Base-by-base conservation (phyloP, 306 rosid species). In the Fragaria nilgerrensis region DNA sequence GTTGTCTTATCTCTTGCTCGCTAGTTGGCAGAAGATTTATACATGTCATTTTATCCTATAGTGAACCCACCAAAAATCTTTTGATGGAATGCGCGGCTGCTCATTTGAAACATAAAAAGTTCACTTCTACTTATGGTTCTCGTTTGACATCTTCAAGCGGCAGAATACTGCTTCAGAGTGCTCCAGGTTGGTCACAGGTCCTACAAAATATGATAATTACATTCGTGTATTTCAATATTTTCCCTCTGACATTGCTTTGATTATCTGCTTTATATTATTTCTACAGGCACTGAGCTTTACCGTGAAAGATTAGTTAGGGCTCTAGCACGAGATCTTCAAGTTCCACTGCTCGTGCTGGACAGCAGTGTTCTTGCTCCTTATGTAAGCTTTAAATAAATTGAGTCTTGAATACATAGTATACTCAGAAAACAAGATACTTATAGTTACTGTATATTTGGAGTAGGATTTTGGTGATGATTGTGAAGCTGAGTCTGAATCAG, bases 261-360 rank as follows among this genome's bases (percentile, higher is more conserved):
- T 36, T 72, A 83, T 67, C 66, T 76, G 66, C 81, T 59, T 37
- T 44, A 72, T 77, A 63, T 22, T 68, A 77, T 73, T 63, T 75
- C 70, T 75, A 62, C 86, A 95, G 99, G 99, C 70, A 89, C 91
- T 62, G 98, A 95, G 85, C 96, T 95, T 73, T 95, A 95, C 79
- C 96, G 97, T 4, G 98, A 95, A 78, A 90, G 98, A 84, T 80
- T 95, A 52, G 97, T 95, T 63, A 95, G 83, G 82, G 98, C 98
- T 45, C 96, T 95, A 72, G 93, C 98, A 47, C 93, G 64, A 63
- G 97, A 90, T 81, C 82, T 92, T 74, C 88, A 89, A 87, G 98
- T 95, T 62, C 92, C 97, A 43, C 69, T 95, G 22, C 86, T 95
- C 79, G 96, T 95, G 81, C 96, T 95, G 66, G 98, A 95, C 82